Base-by-base conservation (phyloP, 2,329 filamentous ascomycete species). In the Diaporthe helianthi region DNA sequence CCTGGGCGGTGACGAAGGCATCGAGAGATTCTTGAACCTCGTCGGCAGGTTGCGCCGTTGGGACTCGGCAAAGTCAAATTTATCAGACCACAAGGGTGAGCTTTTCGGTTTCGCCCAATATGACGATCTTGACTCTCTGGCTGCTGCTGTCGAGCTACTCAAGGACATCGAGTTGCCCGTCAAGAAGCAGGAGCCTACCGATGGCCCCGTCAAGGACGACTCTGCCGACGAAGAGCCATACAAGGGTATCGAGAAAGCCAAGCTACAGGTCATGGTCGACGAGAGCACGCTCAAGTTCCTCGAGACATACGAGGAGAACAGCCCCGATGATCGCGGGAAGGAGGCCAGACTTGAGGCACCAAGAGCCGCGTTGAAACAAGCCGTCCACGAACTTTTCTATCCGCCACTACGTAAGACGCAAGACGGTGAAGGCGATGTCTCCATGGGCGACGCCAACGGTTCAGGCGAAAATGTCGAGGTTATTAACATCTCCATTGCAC, bases 21-120 rank as follows among this genome's bases (percentile, higher is more conserved):
- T 98, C 66, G 92, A 98, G 81, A 87, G 86, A 68, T 88, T 99
- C 46, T 82, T 99, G 52, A 83, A 87, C 54, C 87, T 90, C n/a
- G 92, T 92, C 0, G 94, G 94, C 49, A 90, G 86, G 77, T 81
- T 99, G 72, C 89, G 92, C 72, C 90, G 93, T 75, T 99, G 94
- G 94, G 94, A 94, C 72, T 85, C 93, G 71, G 91, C 90, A 41
- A 89, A 87, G 60, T 85, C 84, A 19, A 81, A 84, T 41, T 76
- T 83, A 19, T 78, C 83, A n/a, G 90, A 93, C 73, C 89, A 92
- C 73, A 96, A 95, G 81, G 90, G 90, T 68, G 90, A 91, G 80
- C 91, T 90, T 72, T 98, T 98, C 83, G 96, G 95, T 17, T 98
- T 99, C 81, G 96, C 95, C 70, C 92, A 98, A 80, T 99, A 92